Evolutionary conservation across 2,329 filamentous ascomycete species (phyloP), one percentile per base, ranked within the genome.

Genomic region (Colletotrichum karsti): DNA sequence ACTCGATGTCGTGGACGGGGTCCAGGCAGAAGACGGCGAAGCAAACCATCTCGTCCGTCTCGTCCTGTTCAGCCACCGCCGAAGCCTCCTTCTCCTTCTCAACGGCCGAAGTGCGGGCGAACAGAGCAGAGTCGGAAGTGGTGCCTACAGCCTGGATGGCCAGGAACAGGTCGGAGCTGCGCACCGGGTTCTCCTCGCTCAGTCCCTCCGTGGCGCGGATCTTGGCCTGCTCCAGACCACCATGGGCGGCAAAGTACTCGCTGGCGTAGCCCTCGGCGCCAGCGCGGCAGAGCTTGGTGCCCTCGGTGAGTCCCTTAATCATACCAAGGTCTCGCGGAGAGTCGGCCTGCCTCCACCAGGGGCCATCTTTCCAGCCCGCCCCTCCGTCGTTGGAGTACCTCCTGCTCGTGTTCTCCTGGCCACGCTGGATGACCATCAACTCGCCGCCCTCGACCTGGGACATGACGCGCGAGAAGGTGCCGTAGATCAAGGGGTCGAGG

Each of bases 401-500:
- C 50, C 90, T 90, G 30, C 89, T 90, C 51, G 91, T 88, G 54
- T 91, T 93, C 80, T 98, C 96, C 69, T 94, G 92, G 20, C 96
- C 96, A 39, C 95, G 93, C 81, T 99, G 96, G 69, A 98, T 90
- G 62, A 99, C 96, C 60, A 98, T 87, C 18, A 99, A 86, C 75
- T 98, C 96, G 62, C 96, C 96, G 71, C 96, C 96, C 81, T 99
- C 96, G 50, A 99, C 96, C 82, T 99, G 96, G n/a, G 94, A 89
- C 96, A 99, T 99, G 75, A 99, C 95, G 59, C 94, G 91, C 62
- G 92, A 92, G 83, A 99, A 99, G 71, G 96, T 94, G 65, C 88
- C 88, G 81, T 98, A 94, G 74, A 98, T 93, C 61, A 98, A 88
- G 18, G 95, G 94, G 77, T 98, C 95, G 73, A 99, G 90, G 18